These are phyloP conservation scores for Colletotrichum simmondsii DNA, from an alignment of 2,329 filamentous ascomycete genomes.

Conservation along the genomic window DNA sequence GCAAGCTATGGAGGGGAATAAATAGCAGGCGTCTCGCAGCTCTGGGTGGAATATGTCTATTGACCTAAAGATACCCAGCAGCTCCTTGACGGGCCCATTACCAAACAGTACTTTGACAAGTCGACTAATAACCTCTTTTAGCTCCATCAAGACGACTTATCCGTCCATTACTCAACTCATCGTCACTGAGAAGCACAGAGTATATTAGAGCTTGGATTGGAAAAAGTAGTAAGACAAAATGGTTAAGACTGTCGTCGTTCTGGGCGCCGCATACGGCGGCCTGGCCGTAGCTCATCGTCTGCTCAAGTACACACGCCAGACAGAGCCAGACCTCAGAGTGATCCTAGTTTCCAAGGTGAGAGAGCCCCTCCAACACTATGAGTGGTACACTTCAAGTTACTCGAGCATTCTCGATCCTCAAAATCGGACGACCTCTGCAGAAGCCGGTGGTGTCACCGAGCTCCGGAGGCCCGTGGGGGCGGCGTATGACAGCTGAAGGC, in stretches of 20 bases:
- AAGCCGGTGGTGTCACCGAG: not conserved
- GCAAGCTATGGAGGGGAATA: constrained; percentile 1
- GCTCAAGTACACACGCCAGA: constrained; percentile 60
- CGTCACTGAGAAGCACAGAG: not conserved
- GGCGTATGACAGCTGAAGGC: not conserved
- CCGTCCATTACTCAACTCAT: not conserved
- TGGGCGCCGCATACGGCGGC: constrained; percentile 65
- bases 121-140: not conserved
- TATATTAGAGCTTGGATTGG: not conserved
- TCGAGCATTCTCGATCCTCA: not conserved
- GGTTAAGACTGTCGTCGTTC: constrained; percentile 63
- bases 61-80: not conserved
- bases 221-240: constrained; percentile 43
- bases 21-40: constrained; percentile 3
- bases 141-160: not conserved
- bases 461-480: constrained; percentile 22
- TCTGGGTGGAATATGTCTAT: not conserved
- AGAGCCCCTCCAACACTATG: not conserved
- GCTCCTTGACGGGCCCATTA: not conserved
- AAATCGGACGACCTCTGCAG: not conserved
- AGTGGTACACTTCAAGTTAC: not conserved
- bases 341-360: constrained; percentile 66
- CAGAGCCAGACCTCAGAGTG: constrained; percentile 60
- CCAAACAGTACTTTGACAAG: not conserved
- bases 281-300: constrained; percentile 64